Evolutionary conservation across 257 asterid species (phyloP).

Genomic region (Jasminum sambac): DNA sequence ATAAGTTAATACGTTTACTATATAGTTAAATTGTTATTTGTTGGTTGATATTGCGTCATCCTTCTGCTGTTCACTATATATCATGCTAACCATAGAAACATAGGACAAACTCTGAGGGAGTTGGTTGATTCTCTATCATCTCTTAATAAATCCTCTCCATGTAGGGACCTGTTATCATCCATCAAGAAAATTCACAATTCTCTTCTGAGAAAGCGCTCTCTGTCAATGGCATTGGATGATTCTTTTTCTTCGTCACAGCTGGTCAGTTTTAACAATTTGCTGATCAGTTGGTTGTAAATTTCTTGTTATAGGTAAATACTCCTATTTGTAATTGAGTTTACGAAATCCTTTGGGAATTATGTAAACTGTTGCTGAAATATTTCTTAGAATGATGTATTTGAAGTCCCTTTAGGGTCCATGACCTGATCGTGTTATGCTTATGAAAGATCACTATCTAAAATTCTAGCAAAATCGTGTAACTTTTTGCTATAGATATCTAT

Average conservation of each 20-base stretch:
- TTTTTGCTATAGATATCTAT: not conserved
- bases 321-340: slow-evolving; percentile 21
- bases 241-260: slow-evolving; percentile 21
- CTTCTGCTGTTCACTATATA: not conserved
- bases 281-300: slow-evolving; percentile 34
- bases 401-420: slow-evolving; percentile 9
- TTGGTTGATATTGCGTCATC: slow-evolving; percentile 2
- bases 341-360: slow-evolving; percentile 26
- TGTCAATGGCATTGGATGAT: not conserved
- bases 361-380: slow-evolving; percentile 11
- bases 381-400: slow-evolving; percentile 26
- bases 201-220: slow-evolving; percentile 12
- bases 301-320: slow-evolving; percentile 27
- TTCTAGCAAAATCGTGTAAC: not conserved
- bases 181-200: slow-evolving; percentile 28
- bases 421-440: not conserved
- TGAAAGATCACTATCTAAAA: not conserved
- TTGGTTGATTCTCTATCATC: not conserved
- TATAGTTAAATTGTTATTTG: not conserved
- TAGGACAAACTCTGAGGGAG: not conserved
- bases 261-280: slow-evolving; percentile 31
- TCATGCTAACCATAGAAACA: not conserved
- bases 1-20: too few species aligned
- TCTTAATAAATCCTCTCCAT: slow-evolving; percentile 8
- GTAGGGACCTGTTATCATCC: slow-evolving; percentile 29